A percentile compares a stretch with the other conserved stretches of the same genome.
phyloP scores from a whole-genome alignment of 2,329 filamentous ascomycete species.

The Bipolaris zeicola region DNA sequence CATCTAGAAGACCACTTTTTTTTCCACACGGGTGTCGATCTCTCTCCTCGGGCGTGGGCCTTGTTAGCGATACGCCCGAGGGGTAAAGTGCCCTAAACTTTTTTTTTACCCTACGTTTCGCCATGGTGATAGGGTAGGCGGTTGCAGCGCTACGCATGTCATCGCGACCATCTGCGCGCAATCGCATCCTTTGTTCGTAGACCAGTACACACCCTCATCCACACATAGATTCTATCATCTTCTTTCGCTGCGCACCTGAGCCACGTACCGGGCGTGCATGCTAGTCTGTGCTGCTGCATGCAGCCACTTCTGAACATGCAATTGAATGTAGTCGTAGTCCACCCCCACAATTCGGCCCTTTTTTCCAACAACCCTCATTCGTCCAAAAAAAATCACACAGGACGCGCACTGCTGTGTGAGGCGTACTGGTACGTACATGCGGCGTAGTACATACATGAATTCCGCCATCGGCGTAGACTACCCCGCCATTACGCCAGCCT shows the following conservation, averaged over 20 bases:
- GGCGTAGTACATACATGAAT: neutral
- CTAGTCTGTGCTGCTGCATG: neutral
- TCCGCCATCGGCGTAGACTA: slow-evolving; percentile 1
- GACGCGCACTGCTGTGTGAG: neutral
- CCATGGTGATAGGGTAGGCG: neutral
- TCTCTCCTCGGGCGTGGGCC: slow-evolving; percentile 1
- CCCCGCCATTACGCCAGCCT: slow-evolving; percentile 5
- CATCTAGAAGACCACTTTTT: slow-evolving; percentile 2
- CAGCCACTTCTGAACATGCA: neutral
- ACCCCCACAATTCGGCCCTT: slow-evolving; percentile 15
- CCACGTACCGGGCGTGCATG: neutral
- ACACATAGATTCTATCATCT: neutral
- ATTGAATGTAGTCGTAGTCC: neutral
- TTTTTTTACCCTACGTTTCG: slow-evolving; percentile 10
- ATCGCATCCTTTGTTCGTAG: neutral
- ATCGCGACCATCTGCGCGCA: slow-evolving; percentile 3
- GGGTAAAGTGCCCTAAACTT: neutral
- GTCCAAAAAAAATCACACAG: neutral
- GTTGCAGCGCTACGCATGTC: slow-evolving; percentile 12
- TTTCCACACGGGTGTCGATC: slow-evolving; percentile 5
- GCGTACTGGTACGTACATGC: neutral
- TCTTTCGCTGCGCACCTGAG: neutral
- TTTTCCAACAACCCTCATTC: slow-evolving; percentile 3
- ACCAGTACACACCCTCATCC: neutral
- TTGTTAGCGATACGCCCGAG: slow-evolving; percentile 2